phyloP scores from a whole-genome alignment of 805 yeast genomes.

The Saturnispora besseyi region DNA sequence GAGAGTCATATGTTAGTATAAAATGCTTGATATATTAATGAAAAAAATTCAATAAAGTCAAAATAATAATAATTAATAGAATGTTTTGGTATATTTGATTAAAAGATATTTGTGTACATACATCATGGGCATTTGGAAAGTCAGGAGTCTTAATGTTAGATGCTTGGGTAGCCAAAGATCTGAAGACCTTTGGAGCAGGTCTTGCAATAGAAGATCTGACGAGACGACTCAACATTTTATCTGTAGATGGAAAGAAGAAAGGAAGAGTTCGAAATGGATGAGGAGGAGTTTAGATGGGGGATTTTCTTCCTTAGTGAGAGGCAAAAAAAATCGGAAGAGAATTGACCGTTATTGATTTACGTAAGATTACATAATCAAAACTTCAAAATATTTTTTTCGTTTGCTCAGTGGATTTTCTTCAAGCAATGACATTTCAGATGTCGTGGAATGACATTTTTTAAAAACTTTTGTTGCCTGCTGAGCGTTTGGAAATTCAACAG shows the following conservation, averaged over 20 bases:
- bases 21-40: slow-evolving; percentile 13
- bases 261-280: not conserved
- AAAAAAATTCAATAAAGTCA: not conserved
- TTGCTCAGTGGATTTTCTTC: not conserved
- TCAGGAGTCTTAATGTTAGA: slow-evolving; percentile 9
- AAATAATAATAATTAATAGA: not conserved
- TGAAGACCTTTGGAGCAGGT: slow-evolving; percentile 6
- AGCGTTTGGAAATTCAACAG: too few relatives aligned
- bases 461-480: too few relatives aligned
- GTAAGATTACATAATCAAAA: not conserved
- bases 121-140: slow-evolving; percentile 6
- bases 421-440: too few relatives aligned
- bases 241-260: not conserved
- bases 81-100: not conserved
- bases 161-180: slow-evolving; percentile 25
- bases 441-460: too few relatives aligned
- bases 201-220: slow-evolving; percentile 8
- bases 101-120: not conserved
- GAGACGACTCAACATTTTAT: slow-evolving; percentile 11
- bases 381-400: not conserved
- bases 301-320: not conserved
- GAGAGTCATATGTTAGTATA: slow-evolving; percentile 10
- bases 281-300: not conserved
- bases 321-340: not conserved
- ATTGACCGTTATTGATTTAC: not conserved